These are phyloP conservation scores for Candida glaebosa DNA, from an alignment of 805 yeast species.

Conservation along the genomic window DNA sequence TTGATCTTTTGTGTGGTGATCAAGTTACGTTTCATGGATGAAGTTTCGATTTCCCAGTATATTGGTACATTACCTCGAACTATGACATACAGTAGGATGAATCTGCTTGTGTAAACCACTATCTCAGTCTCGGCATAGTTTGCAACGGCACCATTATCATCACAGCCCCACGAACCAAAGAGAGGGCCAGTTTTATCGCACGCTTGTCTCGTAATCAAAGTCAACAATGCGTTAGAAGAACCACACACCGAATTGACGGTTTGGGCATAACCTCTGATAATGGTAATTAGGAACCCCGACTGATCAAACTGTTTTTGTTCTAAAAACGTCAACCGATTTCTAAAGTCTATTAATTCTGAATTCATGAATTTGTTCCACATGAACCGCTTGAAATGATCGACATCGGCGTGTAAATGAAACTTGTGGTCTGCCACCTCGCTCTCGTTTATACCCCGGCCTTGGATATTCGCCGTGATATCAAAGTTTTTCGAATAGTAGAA, in stretches of 20 bases:
- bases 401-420: slow-evolving; percentile 21
- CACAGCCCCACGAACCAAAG: slow-evolving; percentile 58
- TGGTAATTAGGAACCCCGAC: slow-evolving; percentile 45
- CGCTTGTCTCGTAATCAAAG: slow-evolving; percentile 51
- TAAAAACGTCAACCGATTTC: slow-evolving; percentile 37
- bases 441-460: slow-evolving; percentile 37
- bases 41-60: slow-evolving; percentile 50
- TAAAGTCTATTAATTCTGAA: slow-evolving; percentile 42
- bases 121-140: slow-evolving; percentile 53
- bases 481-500: slow-evolving; percentile 48
- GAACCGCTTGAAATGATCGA: slow-evolving; percentile 43
- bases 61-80: slow-evolving; percentile 54
- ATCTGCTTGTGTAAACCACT: slow-evolving; percentile 39
- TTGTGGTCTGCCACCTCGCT: slow-evolving; percentile 1
- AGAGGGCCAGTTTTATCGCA: slow-evolving; percentile 46
- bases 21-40: slow-evolving; percentile 31
- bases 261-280: slow-evolving; percentile 52
- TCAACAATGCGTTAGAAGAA: slow-evolving; percentile 38
- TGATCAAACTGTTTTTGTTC: slow-evolving; percentile 43
- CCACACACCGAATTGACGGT: slow-evolving; percentile 34
- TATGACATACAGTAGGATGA: slow-evolving; percentile 43
- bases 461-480: slow-evolving; percentile 44
- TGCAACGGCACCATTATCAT: slow-evolving; percentile 52
- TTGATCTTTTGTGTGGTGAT: slow-evolving; percentile 36
- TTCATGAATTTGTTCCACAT: slow-evolving; percentile 52